Evolutionary conservation across 1,284 basidiomycete genomes (phyloP).

Genomic region (Sphagnurus paluster): DNA sequence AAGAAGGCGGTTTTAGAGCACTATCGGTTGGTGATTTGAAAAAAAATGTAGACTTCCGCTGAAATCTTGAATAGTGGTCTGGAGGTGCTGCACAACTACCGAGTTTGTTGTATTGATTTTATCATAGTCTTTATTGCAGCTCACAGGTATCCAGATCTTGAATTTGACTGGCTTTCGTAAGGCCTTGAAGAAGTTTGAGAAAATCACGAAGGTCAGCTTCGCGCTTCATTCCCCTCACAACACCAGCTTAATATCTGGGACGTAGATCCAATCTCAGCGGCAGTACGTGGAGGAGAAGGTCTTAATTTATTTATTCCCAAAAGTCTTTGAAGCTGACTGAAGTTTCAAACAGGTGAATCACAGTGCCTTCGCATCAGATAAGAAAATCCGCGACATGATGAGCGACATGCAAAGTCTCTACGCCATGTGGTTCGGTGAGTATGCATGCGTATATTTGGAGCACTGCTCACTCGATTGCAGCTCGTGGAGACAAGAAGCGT

Average conservation of each 20-base stretch:
- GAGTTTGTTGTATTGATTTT: slow-evolving; percentile 46
- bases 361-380: slow-evolving; percentile 61
- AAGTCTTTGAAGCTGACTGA: background rate
- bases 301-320: background rate
- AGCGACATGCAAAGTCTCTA: slow-evolving; percentile 75
- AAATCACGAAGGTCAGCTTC: slow-evolving; percentile 66
- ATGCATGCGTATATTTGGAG: background rate
- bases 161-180: slow-evolving; percentile 93
- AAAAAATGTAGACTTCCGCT: background rate
- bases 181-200: slow-evolving; percentile 93
- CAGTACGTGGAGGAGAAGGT: slow-evolving; percentile 81
- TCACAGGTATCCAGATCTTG: slow-evolving; percentile 56
- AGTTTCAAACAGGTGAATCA: slow-evolving; percentile 53
- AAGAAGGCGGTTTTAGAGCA: slow-evolving; percentile 84
- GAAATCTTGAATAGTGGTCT: slow-evolving; percentile 46
- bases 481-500: slow-evolving; percentile 80
- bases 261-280: slow-evolving; percentile 59
- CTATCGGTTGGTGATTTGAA: slow-evolving; percentile 57
- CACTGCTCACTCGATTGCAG: slow-evolving; percentile 42
- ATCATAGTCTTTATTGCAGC: background rate
- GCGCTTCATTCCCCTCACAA: background rate
- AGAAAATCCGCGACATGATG: slow-evolving; percentile 65
- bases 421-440: slow-evolving; percentile 72
- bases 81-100: slow-evolving; percentile 85
- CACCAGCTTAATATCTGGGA: background rate